Base-by-base conservation (phyloP, 352 stramenopile species). In the Sclerospora graminicola region DNA sequence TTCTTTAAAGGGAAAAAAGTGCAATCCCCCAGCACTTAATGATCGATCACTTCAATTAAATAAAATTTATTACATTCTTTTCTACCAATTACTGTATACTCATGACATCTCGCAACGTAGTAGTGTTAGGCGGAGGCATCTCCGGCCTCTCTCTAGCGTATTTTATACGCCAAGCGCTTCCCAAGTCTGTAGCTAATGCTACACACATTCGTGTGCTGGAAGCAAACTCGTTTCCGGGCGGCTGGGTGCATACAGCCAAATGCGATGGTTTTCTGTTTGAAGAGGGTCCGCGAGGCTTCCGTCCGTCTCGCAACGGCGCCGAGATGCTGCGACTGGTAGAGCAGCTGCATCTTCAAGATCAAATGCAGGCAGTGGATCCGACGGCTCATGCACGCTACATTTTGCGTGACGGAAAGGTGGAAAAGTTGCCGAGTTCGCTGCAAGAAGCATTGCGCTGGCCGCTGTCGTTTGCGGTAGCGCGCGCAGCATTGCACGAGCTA, bases 321-420 rank as follows among this genome's bases (percentile, higher is more conserved):
- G 77, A 92, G 55, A 88, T 92, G 61, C 57, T 95, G 48, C 70
- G 71, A 1, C 65, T 95, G 10, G 70, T 93, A 18, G 80, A 93
- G 57, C 51, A 90, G 46, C 63, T 95, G 10, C 26, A 65, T 8
- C 59, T 95, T 7, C 53, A 92, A 41, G 19, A 52, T 3, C 43
- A 85, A 30, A 79, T 91, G 71, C 58, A 71, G 28, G 64, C 71
- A 0, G 74, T 89, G 28, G 68, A 79, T 28, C 66, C 69, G 1
- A 48, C 63, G 0, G 77, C 81, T 7, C 74, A 80, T 20, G 55
- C 75, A 34, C 68, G 83, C 13, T 95, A 86, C 41, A 82, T 95
- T 20, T 48, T 89, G 39, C 80, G 67, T 45, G 50, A 82, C 37
- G 76, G 78, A 11, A 51, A 48, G n/a, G 72, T 92, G 8, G 69